These are phyloP conservation scores for Myxozyma neglecta DNA, from an alignment of 805 yeast species.

Conservation along the genomic window DNA sequence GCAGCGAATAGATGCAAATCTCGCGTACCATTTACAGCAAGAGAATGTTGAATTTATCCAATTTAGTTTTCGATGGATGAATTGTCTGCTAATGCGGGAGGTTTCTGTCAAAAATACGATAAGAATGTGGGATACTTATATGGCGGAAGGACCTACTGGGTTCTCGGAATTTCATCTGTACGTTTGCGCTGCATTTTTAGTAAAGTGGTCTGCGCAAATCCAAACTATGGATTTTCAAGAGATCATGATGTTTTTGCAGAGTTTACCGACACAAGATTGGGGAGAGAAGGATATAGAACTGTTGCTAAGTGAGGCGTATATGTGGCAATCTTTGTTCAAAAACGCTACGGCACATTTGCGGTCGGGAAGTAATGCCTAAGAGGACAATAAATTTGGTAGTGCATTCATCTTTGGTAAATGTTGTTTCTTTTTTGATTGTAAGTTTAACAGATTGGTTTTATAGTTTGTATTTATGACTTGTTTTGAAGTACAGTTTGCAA, in stretches of 20 bases:
- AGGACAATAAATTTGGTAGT: not conserved
- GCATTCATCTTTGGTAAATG: not conserved
- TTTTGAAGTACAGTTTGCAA: not conserved
- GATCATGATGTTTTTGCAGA: slow-evolving; percentile 85
- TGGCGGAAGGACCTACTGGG: slow-evolving; percentile 58
- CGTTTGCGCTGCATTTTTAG: slow-evolving; percentile 95
- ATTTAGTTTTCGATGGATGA: slow-evolving; percentile 98
- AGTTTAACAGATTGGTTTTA: not conserved
- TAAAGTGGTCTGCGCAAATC: slow-evolving; percentile 78
- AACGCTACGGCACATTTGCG: slow-evolving; percentile 82
- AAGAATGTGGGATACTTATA: slow-evolving; percentile 97
- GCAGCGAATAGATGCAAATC: slow-evolving; percentile 70
- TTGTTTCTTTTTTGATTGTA: not conserved
- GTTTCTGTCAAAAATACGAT: slow-evolving; percentile 72
- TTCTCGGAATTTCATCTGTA: slow-evolving; percentile 92
- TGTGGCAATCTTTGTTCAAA: slow-evolving; percentile 92
- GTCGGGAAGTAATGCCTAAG: slow-evolving; percentile 9
- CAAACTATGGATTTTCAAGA: slow-evolving; percentile 92
- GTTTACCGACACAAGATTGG: slow-evolving; percentile 86
- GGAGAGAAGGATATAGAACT: slow-evolving; percentile 85
- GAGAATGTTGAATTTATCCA: slow-evolving; percentile 95
- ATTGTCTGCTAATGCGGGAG: slow-evolving; percentile 94
- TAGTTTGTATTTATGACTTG: not conserved
- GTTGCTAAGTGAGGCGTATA: slow-evolving; percentile 90
- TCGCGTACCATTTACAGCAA: slow-evolving; percentile 68